Evolutionary conservation across 2,329 filamentous ascomycete genomes (phyloP).

Genomic region (Capronia americana): DNA sequence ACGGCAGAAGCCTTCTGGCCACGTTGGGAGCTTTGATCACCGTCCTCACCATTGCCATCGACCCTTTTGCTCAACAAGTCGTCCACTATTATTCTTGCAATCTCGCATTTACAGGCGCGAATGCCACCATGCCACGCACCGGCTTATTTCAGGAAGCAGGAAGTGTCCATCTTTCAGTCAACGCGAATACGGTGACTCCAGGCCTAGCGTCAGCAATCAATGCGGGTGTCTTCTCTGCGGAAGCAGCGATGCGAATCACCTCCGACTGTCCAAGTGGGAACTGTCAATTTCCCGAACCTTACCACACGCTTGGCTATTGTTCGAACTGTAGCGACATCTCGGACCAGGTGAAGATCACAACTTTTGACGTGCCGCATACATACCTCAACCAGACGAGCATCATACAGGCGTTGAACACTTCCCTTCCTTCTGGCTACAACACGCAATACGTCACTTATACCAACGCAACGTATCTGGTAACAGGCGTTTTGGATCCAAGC

Average conservation of each 20-base stretch:
- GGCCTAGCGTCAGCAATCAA: slow-evolving; percentile 1
- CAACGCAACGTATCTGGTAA: neutral
- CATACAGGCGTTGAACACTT: slow-evolving; percentile 3
- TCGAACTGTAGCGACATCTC: slow-evolving; percentile 18
- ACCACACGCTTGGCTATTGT: slow-evolving; percentile 11
- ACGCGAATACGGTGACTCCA: neutral
- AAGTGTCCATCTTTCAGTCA: slow-evolving; percentile 27
- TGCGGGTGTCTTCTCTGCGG: neutral
- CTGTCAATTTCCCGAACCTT: slow-evolving; percentile 16
- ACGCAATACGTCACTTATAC: slow-evolving; percentile 1
- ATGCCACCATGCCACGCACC: slow-evolving; percentile 7
- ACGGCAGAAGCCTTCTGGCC: slow-evolving; percentile 12
- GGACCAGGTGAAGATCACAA: neutral
- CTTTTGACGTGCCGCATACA: slow-evolving; percentile 2
- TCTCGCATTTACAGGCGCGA: neutral
- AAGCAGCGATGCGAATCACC: slow-evolving; percentile 11
- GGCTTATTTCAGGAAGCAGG: neutral
- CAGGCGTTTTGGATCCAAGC: slow-evolving; percentile 1
- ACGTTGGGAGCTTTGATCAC: slow-evolving; percentile 38
- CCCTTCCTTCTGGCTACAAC: slow-evolving; percentile 5
- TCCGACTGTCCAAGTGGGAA: slow-evolving; percentile 11
- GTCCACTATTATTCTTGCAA: slow-evolving; percentile 23
- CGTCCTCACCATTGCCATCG: slow-evolving; percentile 40
- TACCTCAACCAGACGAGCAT: slow-evolving; percentile 3
- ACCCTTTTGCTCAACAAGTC: slow-evolving; percentile 43